Percentiles rank a stretch among this genome's conserved stretches.
Evolutionary conservation across 169 alveolate species (phyloP).

Genomic region (Eimeria necatrix): DNA sequence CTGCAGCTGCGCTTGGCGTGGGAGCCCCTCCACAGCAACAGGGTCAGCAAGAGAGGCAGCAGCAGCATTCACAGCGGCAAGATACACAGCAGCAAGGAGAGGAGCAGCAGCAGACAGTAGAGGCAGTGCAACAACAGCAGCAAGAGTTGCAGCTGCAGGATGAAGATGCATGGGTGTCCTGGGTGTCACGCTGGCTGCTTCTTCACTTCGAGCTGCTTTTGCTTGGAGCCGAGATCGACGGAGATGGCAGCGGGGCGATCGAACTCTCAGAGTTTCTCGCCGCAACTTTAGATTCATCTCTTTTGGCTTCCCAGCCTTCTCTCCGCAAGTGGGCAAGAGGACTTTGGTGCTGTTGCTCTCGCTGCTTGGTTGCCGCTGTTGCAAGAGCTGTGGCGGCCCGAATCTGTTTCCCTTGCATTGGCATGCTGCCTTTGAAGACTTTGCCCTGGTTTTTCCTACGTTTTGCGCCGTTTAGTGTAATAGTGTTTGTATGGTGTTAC

Average conservation of each 20-base stretch:
- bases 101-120: not conserved
- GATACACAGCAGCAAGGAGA: not conserved
- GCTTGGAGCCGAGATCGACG: slow-evolving; percentile 27
- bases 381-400: too few species aligned
- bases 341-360: not conserved
- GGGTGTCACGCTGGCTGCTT: slow-evolving; percentile 44
- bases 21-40: not conserved
- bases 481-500: too few species aligned
- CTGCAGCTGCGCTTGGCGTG: not conserved
- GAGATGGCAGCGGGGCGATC: slow-evolving; percentile 62
- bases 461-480: too few species aligned
- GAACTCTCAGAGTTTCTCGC: slow-evolving; percentile 52
- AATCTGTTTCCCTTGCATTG: not conserved
- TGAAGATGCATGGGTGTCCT: not conserved
- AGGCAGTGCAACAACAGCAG: not conserved
- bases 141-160: not conserved
- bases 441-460: not conserved
- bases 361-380: not conserved
- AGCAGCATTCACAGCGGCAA: not conserved
- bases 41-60: not conserved
- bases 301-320: slow-evolving; percentile 30
- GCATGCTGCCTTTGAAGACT: not conserved
- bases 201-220: slow-evolving; percentile 37
- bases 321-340: slow-evolving; percentile 33
- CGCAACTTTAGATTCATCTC: slow-evolving; percentile 50